Base-by-base conservation (phyloP, 1,284 basidiomycete species). In the Abortiporus biennis region DNA sequence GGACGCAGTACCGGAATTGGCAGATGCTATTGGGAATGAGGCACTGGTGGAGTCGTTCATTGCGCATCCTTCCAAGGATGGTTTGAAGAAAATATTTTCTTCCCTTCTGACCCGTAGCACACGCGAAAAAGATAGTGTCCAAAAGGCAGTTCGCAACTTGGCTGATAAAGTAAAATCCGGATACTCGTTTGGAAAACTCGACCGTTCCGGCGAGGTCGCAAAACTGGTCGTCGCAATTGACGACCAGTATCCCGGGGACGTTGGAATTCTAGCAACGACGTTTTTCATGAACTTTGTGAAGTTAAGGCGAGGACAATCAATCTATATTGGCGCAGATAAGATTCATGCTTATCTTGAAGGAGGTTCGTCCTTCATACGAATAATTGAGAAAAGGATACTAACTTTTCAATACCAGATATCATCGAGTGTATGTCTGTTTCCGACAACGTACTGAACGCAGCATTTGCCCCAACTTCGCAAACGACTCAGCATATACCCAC, bases 341-440 rank as follows among this genome's bases (percentile, higher is more conserved):
- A 93, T 94, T 1, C 95, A 99, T 54, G 95, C 95, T 0, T 98
- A 99, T 60, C 74, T 99, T 38, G 82, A 79, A 37, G 93, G 93
- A 59, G 90, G 92, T 90, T 48, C 35, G 69, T 52, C 9, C n/a
- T 2, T 19, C 15, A 35, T 8, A 22, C 22, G 12, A 13, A 9
- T 13, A 22, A 16, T 19, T 2, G 25, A 36, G 19, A 44, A 20
- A 3, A 11, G 1, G 1, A 12, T 19, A 11, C 19, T 38, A 4
- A 31, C 1, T 9, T 8, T 17, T n/a, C 4, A 21, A 13, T 35
- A 34, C 1, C 56, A 94, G 92, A 97, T 61, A 93, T 93, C 63
- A 90, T 96, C 61, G 93, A 96, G 58, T 94, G 90, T 66, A 96
- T 95, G 92, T 92, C 92, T 6, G 89, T 91, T 44, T 94, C 91